phyloP scores from a whole-genome alignment of 345 rosid genomes.

The Brassica nigra region DNA sequence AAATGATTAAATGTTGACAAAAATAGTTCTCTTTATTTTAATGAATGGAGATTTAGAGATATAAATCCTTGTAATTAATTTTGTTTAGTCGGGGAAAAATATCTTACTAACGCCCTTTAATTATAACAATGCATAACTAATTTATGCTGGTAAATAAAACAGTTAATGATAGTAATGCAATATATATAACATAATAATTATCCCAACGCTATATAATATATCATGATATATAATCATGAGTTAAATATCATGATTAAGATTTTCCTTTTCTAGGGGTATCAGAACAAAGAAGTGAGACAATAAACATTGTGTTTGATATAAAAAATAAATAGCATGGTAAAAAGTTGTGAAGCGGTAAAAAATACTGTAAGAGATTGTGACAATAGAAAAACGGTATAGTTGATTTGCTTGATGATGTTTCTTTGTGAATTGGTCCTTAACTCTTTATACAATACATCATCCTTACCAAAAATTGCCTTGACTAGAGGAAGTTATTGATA shows the following conservation, averaged over 20 bases:
- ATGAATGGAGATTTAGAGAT: not conserved
- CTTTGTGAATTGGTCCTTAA: not conserved
- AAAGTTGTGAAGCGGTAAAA: not conserved
- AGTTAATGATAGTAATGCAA: not conserved
- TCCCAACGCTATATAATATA: conserved; percentile 4
- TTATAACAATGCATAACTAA: not conserved
- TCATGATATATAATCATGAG: conserved; percentile 32
- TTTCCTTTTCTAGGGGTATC: not conserved
- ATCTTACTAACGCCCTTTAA: not conserved
- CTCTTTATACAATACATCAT: not conserved
- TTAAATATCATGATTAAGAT: conserved; percentile 16
- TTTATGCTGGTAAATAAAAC: not conserved
- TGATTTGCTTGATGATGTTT: not conserved
- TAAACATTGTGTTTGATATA: not conserved
- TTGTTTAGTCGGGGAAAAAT: not conserved
- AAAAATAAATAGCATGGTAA: not conserved
- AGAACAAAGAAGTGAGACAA: not conserved
- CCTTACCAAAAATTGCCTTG: not conserved
- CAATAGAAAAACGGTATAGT: not conserved
- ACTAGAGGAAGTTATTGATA: not conserved
- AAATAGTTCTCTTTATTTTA: not conserved
- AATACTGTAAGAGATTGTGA: not conserved
- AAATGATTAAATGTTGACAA: not conserved
- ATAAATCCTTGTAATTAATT: not conserved
- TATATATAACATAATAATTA: conserved; percentile 15